Percentiles rank a stretch among this genome's conserved stretches.
These are phyloP conservation scores for Umbelopsis ramanniana DNA, from an alignment of 192 early-diverging fungal genomes.

Conservation along the genomic window DNA sequence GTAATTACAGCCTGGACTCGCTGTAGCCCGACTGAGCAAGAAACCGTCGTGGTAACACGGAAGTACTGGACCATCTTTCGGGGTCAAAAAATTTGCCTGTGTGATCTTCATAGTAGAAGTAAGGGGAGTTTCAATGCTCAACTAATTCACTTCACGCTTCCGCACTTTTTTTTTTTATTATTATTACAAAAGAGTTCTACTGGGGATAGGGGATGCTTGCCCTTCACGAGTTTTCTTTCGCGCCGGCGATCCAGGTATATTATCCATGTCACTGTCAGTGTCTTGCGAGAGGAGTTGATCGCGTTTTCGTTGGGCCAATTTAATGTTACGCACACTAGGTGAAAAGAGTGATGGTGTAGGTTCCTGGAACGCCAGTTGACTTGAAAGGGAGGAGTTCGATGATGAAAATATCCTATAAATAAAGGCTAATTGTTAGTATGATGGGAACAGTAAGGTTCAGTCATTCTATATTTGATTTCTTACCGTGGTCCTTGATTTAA, in stretches of 20 bases:
- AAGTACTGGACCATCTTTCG: too few relatives aligned
- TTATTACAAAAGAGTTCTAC: background rate
- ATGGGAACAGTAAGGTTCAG: background rate
- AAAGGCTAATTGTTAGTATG: background rate
- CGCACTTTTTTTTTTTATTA: background rate
- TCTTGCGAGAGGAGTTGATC: conserved; percentile 17
- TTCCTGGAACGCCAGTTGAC: conserved; percentile 16
- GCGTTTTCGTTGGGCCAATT: conserved; percentile 8
- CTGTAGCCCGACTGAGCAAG: too few relatives aligned
- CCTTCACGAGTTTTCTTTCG: background rate
- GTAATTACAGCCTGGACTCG: too few relatives aligned
- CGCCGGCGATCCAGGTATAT: conserved; percentile 2
- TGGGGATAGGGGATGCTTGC: background rate
- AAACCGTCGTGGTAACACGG: too few relatives aligned
- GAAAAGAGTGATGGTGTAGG: conserved; percentile 7
- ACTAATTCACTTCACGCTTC: too few relatives aligned
- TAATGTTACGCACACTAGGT: conserved; percentile 11
- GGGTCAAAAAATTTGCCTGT: too few relatives aligned
- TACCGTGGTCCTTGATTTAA: conserved; percentile 3
- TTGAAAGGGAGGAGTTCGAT: conserved; percentile 7
- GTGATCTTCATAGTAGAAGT: too few relatives aligned
- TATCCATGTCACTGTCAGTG: background rate
- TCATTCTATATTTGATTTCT: background rate
- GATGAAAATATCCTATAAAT: conserved; percentile 13
- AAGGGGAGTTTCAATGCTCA: too few relatives aligned